A percentile compares a stretch with the other conserved stretches of the same genome.
Evolutionary conservation across 2,329 filamentous ascomycete species (phyloP).

Genomic region (Diplodia corticola): DNA sequence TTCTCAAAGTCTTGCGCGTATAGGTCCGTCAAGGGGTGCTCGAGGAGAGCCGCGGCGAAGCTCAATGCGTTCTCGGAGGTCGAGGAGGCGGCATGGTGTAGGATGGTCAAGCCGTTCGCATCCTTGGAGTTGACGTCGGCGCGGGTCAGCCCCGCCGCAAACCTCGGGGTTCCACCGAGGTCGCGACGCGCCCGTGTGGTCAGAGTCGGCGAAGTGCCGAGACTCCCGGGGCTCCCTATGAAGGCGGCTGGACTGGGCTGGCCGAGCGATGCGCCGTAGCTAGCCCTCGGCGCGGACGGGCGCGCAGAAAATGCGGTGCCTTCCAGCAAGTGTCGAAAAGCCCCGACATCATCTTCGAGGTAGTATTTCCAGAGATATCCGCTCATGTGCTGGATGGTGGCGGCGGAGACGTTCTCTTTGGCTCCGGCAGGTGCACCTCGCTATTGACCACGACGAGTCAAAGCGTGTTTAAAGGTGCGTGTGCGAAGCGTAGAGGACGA

Average conservation of each 20-base stretch:
- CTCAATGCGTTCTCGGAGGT: slow-evolving; percentile 65
- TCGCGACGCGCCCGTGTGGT: slow-evolving; percentile 39
- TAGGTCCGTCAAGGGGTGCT: slow-evolving; percentile 80
- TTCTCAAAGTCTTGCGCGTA: slow-evolving; percentile 87
- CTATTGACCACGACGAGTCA: slow-evolving; percentile 80
- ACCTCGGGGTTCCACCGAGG: slow-evolving; percentile 33
- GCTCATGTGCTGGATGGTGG: slow-evolving; percentile 70
- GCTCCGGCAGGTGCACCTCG: slow-evolving; percentile 72
- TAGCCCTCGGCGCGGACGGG: slow-evolving; percentile 53
- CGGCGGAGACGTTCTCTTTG: slow-evolving; percentile 44
- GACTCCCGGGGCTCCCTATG: slow-evolving; percentile 45
- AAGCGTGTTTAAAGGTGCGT: slow-evolving; percentile 86
- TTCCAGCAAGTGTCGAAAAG: slow-evolving; percentile 84
- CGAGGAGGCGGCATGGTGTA: slow-evolving; percentile 83
- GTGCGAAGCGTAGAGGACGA: slow-evolving; percentile 53
- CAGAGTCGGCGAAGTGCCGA: slow-evolving; percentile 48
- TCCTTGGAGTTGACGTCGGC: slow-evolving; percentile 85
- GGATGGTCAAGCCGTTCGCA: slow-evolving; percentile 73
- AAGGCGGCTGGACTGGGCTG: slow-evolving; percentile 22
- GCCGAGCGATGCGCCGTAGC: neutral
- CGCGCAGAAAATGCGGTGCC: slow-evolving; percentile 63
- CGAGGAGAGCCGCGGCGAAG: slow-evolving; percentile 78
- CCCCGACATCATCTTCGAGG: slow-evolving; percentile 96
- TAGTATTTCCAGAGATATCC: slow-evolving; percentile 95
- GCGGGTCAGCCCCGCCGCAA: slow-evolving; percentile 47